Evolutionary conservation across 495 filamentous ascomycete species (phyloP).

Genomic region (Xylaria flabelliformis): DNA sequence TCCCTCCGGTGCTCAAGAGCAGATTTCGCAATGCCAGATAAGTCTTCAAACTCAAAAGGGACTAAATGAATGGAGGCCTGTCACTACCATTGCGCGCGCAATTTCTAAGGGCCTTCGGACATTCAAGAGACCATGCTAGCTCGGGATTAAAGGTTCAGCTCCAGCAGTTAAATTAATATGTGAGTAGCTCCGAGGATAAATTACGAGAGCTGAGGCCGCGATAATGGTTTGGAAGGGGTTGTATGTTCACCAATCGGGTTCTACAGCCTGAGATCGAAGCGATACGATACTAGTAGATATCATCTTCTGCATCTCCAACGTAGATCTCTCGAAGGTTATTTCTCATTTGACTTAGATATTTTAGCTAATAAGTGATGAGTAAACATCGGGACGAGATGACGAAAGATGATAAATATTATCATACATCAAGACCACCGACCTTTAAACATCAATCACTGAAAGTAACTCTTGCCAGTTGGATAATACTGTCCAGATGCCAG

Average conservation of each 20-base stretch:
- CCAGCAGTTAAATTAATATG: neutral
- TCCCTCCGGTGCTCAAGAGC: too few species aligned
- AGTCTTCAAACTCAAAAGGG: neutral
- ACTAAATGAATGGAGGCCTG: neutral
- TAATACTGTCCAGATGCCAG: neutral
- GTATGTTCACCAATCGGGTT: neutral
- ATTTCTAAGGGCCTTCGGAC: neutral
- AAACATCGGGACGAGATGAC: too few species aligned
- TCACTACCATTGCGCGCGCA: neutral
- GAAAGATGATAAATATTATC: too few species aligned
- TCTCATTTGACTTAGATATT: too few species aligned
- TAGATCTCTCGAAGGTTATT: too few species aligned
- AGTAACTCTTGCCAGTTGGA: neutral
- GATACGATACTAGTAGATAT: too few species aligned
- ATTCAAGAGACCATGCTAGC: neutral
- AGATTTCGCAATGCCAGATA: too few species aligned
- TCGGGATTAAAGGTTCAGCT: neutral
- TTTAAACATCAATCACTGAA: neutral
- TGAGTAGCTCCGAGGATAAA: neutral
- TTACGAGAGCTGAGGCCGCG: neutral
- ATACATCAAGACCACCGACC: neutral
- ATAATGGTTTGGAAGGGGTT: neutral
- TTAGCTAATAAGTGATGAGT: too few species aligned
- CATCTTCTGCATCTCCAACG: too few species aligned
- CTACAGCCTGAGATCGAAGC: neutral